Percentiles rank a stretch among this genome's conserved stretches.
Conservation (phyloP, 371 early-diverging fungal species). For the Mortierella sp. region DNA sequence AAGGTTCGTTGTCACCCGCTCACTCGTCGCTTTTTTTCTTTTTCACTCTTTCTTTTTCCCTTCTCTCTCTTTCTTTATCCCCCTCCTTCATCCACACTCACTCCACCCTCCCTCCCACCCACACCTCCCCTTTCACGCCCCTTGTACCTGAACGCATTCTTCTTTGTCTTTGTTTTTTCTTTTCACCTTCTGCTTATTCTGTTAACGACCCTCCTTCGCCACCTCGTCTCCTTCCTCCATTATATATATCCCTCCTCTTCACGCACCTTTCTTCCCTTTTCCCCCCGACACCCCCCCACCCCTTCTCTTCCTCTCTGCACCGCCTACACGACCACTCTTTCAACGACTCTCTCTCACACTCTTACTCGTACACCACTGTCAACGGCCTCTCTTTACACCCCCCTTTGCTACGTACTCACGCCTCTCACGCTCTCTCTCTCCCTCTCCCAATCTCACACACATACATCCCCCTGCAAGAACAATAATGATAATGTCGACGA, state of each 20-base stretch:
- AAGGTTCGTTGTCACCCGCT: no score
- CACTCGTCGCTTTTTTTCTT: neutral
- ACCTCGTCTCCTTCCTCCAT: neutral
- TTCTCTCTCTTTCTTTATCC: slow-evolving; percentile 1
- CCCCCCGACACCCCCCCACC: neutral
- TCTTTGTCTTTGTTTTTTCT: neutral
- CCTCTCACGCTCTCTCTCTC: neutral
- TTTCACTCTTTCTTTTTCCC: slow-evolving; percentile 1
- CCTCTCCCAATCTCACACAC: neutral
- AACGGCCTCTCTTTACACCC: neutral
- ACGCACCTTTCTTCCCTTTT: no score
- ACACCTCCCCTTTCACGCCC: slow-evolving; percentile 1
- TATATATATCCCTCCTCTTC: no score
- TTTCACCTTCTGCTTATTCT: neutral
- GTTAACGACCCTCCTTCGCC: neutral
- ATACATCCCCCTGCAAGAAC: neutral
- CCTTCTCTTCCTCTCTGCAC: neutral
- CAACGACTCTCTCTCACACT: neutral
- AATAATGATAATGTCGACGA: slow-evolving; percentile 25
- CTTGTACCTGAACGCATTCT: neutral
- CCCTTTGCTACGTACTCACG: neutral
- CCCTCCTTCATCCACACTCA: neutral
- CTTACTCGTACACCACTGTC: neutral
- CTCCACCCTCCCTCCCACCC: slow-evolving; percentile 18
- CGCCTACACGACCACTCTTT: no score